Base-by-base conservation (phyloP, 1,139 yeast genomes). In the Sugiyamaella sp. region DNA sequence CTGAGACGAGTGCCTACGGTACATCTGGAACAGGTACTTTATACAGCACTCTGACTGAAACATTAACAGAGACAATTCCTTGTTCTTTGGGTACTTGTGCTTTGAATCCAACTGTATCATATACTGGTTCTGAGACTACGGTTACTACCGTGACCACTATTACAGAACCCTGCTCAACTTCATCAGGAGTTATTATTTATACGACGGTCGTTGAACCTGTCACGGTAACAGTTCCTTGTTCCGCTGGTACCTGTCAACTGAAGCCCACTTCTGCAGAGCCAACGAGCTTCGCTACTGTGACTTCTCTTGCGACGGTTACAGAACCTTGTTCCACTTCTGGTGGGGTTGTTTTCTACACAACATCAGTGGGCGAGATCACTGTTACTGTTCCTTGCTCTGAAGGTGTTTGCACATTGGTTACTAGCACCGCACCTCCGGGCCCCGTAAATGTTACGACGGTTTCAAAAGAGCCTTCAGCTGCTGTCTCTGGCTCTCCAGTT, bases 341-440 rank as follows among this genome's bases (percentile, higher is more conserved):
- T 9, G 49, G 35, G 8, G 35, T 29, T 4, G 35, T 29, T 4
- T 8, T 29, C 14, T 29, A 29, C 35, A 29, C 35, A 29, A 29
- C 35, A 8, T 29, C 35, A 6, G 35, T 33, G 6, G n/a, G 16
- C 4, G 35, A 16, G 5, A 44, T 27, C 16, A 53, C 56, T 29
- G 45, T 49, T 9, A 49, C 53, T 22, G 51, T 53, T 44, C 53
- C 56, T 24, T 49, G 53, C 33, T 21, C 33, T 6, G 39, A 21
- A 29, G 25, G 16, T 9, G 19, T 27, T 12, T 45, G 40, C 22
- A 32, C 25, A 9, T 17, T 43, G 10, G 21, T 22, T 17, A 44
- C 53, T 20, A 44, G 49, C 16, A 37, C 22, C 14, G 32, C 35
- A 9, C 17, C 35, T 32, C 33, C 41, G 17, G 20, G 35, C 24